Percentiles rank a stretch among this genome's conserved stretches.
Evolutionary conservation across 495 filamentous ascomycete species (phyloP).

Genomic region (Neurospora hispaniola): DNA sequence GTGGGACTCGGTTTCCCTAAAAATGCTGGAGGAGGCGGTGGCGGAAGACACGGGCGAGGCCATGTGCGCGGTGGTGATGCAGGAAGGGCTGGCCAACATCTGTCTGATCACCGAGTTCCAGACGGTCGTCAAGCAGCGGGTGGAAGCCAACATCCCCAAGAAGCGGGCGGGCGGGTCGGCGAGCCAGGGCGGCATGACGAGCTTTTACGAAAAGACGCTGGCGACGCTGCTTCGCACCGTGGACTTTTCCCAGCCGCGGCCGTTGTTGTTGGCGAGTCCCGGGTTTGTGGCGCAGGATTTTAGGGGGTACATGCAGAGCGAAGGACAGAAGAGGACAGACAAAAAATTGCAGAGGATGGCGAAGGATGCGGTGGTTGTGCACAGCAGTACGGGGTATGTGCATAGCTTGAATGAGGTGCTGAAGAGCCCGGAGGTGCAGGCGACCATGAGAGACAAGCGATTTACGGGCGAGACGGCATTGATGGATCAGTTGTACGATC

Average conservation of each 20-base stretch:
- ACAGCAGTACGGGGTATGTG: slow-evolving; percentile 73
- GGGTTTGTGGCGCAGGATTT: slow-evolving; percentile 79
- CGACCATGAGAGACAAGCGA: slow-evolving; percentile 69
- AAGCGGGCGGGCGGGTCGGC: slow-evolving; percentile 56
- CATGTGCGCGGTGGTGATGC: slow-evolving; percentile 84
- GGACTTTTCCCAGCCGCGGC: slow-evolving; percentile 56
- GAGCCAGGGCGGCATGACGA: slow-evolving; percentile 65
- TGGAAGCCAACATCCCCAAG: slow-evolving; percentile 74
- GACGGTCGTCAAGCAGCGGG: slow-evolving; percentile 74
- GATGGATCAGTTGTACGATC: slow-evolving; percentile 77
- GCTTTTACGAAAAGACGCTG: slow-evolving; percentile 72
- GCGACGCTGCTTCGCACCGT: slow-evolving; percentile 67
- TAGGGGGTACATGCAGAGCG: slow-evolving; percentile 64
- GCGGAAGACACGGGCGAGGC: slow-evolving; percentile 67
- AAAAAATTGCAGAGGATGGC: slow-evolving; percentile 48
- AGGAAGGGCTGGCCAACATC: slow-evolving; percentile 87
- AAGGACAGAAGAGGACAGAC: slow-evolving; percentile 57
- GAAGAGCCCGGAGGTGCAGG: slow-evolving; percentile 62
- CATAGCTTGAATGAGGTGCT: slow-evolving; percentile 81
- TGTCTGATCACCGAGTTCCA: slow-evolving; percentile 87
- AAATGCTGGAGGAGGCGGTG: slow-evolving; percentile 67
- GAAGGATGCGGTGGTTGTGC: slow-evolving; percentile 62
- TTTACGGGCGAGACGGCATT: slow-evolving; percentile 74
- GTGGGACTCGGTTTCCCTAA: slow-evolving; percentile 85
- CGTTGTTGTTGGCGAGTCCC: slow-evolving; percentile 79